Evolutionary conservation across 371 early-diverging fungal species (phyloP), one percentile per base, ranked within the genome.

Genomic region (Mucor sp.): DNA sequence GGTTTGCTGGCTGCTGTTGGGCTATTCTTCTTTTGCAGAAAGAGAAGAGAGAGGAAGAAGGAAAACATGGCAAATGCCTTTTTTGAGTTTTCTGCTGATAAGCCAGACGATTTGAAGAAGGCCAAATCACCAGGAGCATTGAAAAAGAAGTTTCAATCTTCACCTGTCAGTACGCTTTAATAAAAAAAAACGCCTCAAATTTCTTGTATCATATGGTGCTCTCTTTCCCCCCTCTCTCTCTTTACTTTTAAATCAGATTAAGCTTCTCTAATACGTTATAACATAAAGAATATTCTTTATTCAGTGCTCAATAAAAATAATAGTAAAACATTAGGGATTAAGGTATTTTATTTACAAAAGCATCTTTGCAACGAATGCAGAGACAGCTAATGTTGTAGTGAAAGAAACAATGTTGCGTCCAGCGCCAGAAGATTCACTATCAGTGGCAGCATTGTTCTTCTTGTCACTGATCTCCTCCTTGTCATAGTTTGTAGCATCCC

Each of bases 21-120:
- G 0, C 27, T 76, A 11, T 65, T 76, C 33, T 62, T 62, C 32
- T 58, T 71, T 17, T 68, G 68, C 44, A 65, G 66, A 58, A 68
- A 60, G 14, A 63, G 71, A 68, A 73, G 65, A 48, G 71, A 71
- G 17, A 65, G 62, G 33, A 76, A 74, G 50, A 76, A 74, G 53
- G 77, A 76, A 47, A 73, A 68, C 32, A 76, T 76, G 74, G 74
- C 77, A 17, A 71, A 74, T 53, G 77, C 77, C 17, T 74, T 70
- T 43, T 67, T 76, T 17, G 74, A 76, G 32, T 76, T 74, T 32
- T 73, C 74, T 28, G 70, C 64, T 33, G 74, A 71, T 33, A 73
- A 74, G 57, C 14, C 69, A 11, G 35, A 62, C 11, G 65, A 67
- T 43, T 56, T 66, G 39, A 71, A 71, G n/a, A 58, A 30, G 14